Base-by-base conservation (phyloP, 2,329 filamentous ascomycete species). In the Aureobasidium vineae region DNA sequence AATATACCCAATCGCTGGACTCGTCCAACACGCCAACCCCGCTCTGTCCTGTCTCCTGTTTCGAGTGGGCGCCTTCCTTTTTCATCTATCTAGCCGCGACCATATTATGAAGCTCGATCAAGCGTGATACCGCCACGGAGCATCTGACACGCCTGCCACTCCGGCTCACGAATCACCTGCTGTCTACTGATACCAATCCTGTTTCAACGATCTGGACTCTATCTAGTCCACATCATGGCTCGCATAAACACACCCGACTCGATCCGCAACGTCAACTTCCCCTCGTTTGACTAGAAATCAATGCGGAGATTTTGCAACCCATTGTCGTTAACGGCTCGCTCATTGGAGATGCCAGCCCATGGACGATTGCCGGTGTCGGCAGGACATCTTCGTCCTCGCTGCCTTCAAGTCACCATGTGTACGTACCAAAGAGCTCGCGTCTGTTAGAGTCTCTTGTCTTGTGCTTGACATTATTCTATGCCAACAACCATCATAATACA, bases 51-150 rank as follows among this genome's bases (percentile, higher is more conserved):
- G 15, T 49, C 61, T 63, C 38, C 28, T 43, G 47, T 64, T 64
- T 53, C 36, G 36, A 43, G 28, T 49, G 49, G 5, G 61, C 61
- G 36, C 23, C 38, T 43, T 23, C 7, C 49, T 23, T 43, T 23
- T 52, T 52, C 59, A 52, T 63, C 45, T 41, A 63, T 50, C 59
- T 63, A 63, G 59, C 45, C 45, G 59, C 59, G 59, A 63, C 45
- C 26, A 31, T 49, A 49, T n/a, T 36, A n/a, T 5, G 31, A 36
- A n/a, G 40, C 54, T 59, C 38, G 40, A 45, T 11, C 43, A 49
- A 36, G 43, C 43, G 57, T 49, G 57, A 49, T 43, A 47, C 57
- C 41, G 41, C 19, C n/a, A 38, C 5, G 36, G 13, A 61, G 41
- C 59, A 52, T 63, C 43, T 63, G 47, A 63, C 43, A 52, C 59